Base-by-base conservation (phyloP, 768 basidiomycete genomes). In the Suillus subaureus region DNA sequence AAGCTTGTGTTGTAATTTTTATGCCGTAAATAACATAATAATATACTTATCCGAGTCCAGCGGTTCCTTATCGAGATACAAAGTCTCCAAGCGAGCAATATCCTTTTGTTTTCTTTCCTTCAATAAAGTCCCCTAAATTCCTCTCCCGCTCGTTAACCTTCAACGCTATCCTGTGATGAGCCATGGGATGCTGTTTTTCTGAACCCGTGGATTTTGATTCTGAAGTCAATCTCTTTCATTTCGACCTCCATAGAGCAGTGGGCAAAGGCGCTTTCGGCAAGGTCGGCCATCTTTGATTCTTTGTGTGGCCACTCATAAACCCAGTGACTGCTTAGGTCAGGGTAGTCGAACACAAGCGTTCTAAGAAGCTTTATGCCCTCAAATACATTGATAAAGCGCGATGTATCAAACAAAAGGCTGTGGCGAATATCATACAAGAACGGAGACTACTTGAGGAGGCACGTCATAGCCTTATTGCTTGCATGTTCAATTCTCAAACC, bases 191-290 rank as follows among this genome's bases (percentile, higher is more conserved):
- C 70, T 77, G 78, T 75, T 82, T 87, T 73, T 87, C 88, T 78
- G 84, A 93, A 79, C 91, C 92, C 26, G 86, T 96, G 70, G 93
- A 96, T 81, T 93, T 93, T 77, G 89, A 92, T 68, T 82, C 85
- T 56, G 93, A 95, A 68, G 85, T 89, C 77, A 93, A 88, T 74
- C 89, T 99, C 58, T 99, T 91, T 80, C 97, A 99, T 80, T 99
- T 99, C 74, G 93, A 97, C 75, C 90, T 99, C 56, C 90, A 97
- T 75, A 87, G 96, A 57, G 94, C 93, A 26, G 94, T 99, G 16
- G 97, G 97, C 51, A 97, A 95, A 78, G 97, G 97, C 54, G 95
- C 97, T 31, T 99, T 99, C 82, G 97, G 97, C 77, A 99, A 98
- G 89, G 96, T 96, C 76, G 56, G 63, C 67, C 64, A 37, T 37